These are phyloP conservation scores for Dichomitus squalens DNA, from an alignment of 1,284 basidiomycete species.

Conservation along the genomic window DNA sequence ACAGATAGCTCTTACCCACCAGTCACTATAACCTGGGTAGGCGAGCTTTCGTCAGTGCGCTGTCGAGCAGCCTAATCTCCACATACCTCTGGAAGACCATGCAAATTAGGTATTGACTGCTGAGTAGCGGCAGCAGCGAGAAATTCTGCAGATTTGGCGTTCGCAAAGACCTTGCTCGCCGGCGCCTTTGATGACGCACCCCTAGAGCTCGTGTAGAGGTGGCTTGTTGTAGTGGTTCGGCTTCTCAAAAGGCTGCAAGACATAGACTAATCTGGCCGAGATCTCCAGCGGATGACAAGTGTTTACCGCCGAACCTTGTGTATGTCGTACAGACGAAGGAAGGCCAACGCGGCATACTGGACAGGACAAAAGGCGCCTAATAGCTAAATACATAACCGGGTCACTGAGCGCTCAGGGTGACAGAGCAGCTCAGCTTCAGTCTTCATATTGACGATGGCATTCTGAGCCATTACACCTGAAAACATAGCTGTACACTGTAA, in stretches of 20 bases:
- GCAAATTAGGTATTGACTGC: slow-evolving; percentile 44
- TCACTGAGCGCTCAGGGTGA: no score
- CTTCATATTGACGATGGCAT: no score
- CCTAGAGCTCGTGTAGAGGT: neutral
- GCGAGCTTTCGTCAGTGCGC: neutral
- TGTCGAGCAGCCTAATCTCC: neutral
- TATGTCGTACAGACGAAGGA: no score
- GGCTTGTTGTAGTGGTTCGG: neutral
- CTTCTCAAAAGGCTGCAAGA: neutral
- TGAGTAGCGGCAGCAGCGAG: slow-evolving; percentile 44
- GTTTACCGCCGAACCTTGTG: no score
- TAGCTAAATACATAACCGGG: no score
- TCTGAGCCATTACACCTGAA: no score
- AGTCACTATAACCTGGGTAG: slow-evolving; percentile 34
- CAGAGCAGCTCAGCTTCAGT: no score
- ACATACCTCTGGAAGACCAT: slow-evolving; percentile 53
- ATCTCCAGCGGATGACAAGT: no score
- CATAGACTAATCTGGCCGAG: neutral
- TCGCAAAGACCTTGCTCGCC: slow-evolving; percentile 34
- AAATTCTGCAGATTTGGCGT: slow-evolving; percentile 45
- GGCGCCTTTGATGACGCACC: slow-evolving; percentile 10
- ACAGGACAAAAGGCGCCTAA: no score
- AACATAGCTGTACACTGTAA: no score
- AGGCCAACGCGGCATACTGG: no score
- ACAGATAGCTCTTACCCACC: slow-evolving; percentile 24